Conservation (phyloP, 345 rosid genomes). For the Eucalyptus coolabah region DNA sequence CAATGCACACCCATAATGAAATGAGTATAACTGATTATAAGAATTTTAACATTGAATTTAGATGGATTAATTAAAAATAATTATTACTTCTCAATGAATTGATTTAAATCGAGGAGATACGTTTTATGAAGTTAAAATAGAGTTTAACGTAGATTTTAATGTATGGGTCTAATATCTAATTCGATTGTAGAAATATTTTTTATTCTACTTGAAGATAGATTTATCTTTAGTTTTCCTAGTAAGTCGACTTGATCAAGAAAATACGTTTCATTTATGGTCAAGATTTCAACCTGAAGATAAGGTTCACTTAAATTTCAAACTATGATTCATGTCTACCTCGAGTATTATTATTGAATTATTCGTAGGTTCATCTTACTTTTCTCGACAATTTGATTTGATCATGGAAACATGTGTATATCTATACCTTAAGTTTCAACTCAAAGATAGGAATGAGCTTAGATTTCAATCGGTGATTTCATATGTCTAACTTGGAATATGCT, state of each 20-base stretch:
- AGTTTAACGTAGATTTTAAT: background rate
- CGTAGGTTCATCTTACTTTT: background rate
- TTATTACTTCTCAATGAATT: background rate
- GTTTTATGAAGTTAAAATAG: background rate
- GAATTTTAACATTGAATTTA: background rate
- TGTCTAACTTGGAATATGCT: no score
- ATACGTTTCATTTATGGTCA: rapidly evolving
- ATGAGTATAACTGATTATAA: no score
- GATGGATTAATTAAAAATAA: background rate
- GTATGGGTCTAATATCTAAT: background rate
- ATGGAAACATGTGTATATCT: background rate
- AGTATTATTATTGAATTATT: background rate
- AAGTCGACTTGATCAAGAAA: background rate
- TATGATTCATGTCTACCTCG: background rate
- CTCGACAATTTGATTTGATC: background rate
- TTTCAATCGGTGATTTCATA: background rate
- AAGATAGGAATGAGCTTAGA: background rate
- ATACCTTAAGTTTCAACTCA: background rate
- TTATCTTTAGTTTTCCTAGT: background rate
- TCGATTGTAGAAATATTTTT: background rate
- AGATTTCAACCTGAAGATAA: background rate
- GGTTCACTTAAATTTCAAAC: background rate
- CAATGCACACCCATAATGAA: no score
- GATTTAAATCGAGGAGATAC: background rate
- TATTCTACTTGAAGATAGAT: background rate